Conservation (phyloP, 768 basidiomycete genomes). For the Lactifluus subvellereus region DNA sequence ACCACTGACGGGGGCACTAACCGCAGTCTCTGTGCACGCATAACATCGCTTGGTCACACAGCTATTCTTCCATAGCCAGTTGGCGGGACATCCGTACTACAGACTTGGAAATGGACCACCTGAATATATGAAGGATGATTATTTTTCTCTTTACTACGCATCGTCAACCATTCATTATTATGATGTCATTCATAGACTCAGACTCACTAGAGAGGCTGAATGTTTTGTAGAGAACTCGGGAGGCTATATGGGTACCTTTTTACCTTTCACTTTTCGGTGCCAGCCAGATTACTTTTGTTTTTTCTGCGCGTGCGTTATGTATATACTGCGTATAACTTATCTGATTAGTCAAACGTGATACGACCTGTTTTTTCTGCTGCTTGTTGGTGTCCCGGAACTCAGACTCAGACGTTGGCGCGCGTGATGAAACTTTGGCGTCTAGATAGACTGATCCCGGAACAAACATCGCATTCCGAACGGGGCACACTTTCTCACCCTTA, state of each 20-base stretch:
- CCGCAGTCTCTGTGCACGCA: constrained; percentile 8
- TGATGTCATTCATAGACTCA: neutral
- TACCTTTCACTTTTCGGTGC: neutral
- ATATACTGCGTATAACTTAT: neutral
- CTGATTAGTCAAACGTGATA: neutral
- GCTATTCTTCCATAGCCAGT: neutral
- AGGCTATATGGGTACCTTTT: neutral
- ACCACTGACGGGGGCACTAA: constrained; percentile 25
- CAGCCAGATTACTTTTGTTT: neutral
- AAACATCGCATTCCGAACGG: neutral
- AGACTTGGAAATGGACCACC: neutral
- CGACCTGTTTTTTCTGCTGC: too few relatives aligned
- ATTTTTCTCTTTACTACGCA: neutral
- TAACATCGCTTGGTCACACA: neutral
- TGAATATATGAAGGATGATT: constrained; percentile 5
- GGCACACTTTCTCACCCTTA: neutral
- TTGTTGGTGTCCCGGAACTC: too few relatives aligned
- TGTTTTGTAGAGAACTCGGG: neutral
- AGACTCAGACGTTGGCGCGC: too few relatives aligned
- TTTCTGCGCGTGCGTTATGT: neutral
- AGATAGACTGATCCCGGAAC: too few relatives aligned
- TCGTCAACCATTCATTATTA: neutral
- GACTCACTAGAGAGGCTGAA: neutral
- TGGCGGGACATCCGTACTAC: neutral
- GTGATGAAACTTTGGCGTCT: too few relatives aligned